Conservation (phyloP, 768 basidiomycete species). For the Grammothele lineata region DNA sequence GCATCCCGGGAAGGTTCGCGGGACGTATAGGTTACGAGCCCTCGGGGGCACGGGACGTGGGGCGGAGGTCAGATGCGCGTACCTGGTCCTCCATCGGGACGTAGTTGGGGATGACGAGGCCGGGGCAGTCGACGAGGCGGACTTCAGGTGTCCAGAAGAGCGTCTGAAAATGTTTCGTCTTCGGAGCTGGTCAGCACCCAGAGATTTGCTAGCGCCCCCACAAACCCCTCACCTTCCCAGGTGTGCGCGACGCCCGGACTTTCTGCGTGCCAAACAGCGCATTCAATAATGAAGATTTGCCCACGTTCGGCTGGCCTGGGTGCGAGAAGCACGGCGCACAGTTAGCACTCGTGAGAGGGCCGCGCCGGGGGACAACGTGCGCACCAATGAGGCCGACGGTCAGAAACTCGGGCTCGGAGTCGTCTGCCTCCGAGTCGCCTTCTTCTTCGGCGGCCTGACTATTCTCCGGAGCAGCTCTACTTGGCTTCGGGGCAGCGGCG, state of each 20-base stretch:
- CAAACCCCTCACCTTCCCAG: conserved; percentile 81
- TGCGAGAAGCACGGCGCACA: too few species aligned
- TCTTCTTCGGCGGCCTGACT: conserved; percentile 13
- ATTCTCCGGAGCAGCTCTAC: conserved; percentile 16
- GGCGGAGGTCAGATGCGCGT: conserved; percentile 5
- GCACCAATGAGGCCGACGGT: conserved; percentile 81
- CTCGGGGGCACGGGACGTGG: neutral
- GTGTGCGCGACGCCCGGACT: conserved; percentile 81
- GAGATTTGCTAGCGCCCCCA: too few species aligned
- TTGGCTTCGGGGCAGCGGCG: conserved; percentile 31
- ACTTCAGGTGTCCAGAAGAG: conserved; percentile 84
- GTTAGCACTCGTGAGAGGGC: neutral
- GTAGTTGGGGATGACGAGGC: conserved; percentile 84
- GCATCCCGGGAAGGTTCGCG: too few species aligned
- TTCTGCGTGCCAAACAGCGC: conserved; percentile 78
- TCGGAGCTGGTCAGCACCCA: too few species aligned
- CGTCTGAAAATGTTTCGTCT: conserved; percentile 97
- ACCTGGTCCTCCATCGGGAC: conserved; percentile 84
- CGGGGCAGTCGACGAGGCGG: conserved; percentile 92
- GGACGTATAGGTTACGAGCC: too few species aligned
- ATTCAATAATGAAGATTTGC: conserved; percentile 90
- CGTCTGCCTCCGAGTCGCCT: conserved; percentile 16
- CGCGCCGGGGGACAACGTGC: too few species aligned
- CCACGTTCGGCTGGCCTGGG: conserved; percentile 90
- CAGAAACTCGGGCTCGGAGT: conserved; percentile 48